Evolutionary conservation across 2,329 filamentous ascomycete genomes (phyloP).

Genomic region (Penicillium sumatraense): DNA sequence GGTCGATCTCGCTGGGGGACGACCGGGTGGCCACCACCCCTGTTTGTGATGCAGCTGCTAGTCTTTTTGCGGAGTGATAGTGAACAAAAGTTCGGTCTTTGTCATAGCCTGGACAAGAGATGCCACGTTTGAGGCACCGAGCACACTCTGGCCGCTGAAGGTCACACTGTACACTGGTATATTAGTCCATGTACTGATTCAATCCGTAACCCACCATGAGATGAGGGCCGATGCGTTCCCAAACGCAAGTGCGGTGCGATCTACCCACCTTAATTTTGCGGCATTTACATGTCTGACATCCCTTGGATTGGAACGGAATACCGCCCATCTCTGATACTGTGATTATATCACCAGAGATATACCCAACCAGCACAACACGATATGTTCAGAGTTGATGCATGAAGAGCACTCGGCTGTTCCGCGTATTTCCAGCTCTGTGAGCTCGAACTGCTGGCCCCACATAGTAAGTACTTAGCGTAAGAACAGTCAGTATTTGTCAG

Average conservation of each 20-base stretch:
- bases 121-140: neutral
- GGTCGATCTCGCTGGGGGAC: neutral
- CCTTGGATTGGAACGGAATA: neutral
- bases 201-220: neutral
- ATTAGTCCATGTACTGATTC: neutral
- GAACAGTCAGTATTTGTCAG: too few relatives aligned
- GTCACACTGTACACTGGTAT: neutral
- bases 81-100: neutral
- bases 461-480: too few relatives aligned
- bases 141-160: neutral
- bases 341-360: too few relatives aligned
- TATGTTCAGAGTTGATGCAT: too few relatives aligned
- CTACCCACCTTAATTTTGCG: conserved; percentile 1
- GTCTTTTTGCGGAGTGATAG: neutral
- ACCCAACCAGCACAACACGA: too few relatives aligned
- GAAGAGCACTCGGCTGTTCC: too few relatives aligned
- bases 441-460: too few relatives aligned
- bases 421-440: too few relatives aligned
- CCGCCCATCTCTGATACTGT: neutral
- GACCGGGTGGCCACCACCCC: neutral
- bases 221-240: neutral
- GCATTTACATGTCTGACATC: neutral
- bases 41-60: neutral
- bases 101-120: neutral
- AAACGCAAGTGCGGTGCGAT: too few relatives aligned